Base-by-base conservation (phyloP, 768 basidiomycete species). In the Neoboletus magnificus region DNA sequence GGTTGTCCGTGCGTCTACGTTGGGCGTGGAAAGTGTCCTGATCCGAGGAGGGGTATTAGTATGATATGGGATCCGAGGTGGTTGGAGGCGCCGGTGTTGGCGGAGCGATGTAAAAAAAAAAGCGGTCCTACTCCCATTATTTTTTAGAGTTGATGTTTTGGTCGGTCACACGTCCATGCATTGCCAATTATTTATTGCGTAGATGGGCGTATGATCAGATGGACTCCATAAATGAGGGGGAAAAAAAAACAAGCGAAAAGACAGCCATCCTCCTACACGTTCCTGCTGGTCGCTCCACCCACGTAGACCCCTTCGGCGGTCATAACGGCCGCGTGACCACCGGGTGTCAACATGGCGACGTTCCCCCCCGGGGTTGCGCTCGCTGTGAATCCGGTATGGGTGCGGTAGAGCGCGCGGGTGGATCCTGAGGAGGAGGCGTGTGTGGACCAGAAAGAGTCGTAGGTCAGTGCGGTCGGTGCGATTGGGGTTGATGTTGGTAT, bases 361-460 rank as follows among this genome's bases (percentile, higher is more conserved):
- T 70, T 71, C 1, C 69, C 70, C 2, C 54, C 48, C 4, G 66
- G 57, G 2, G 59, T 50, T 0, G 66, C 64, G 16, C 66, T 70
- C 9, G 66, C 60, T 0, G 66, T 58, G 33, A 70, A 70, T 5
- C 69, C 70, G 5, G 66, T 57, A 3, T 70, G 61, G 2, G 70
- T 72, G 8, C 69, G 62, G 27, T 72, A 70, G 12, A 70, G 62
- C 1, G 70, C 59, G 3, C 69, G 68, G 0, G 68, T 67, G 5
- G 63, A 32, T 8, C 67, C 66, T 2, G 63, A 18, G 4, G 68
- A 60, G 0, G 71, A 66, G 20, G 79, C 69, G 56, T 83, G 81
- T 8, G 80, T 75, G 2, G 83, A 82, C 84, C 82, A 85, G 62
- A 84, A 85, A 0, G 81, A 81, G 62, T 84, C 84, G 59, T 85